Evolutionary conservation across 2,329 filamentous ascomycete species (phyloP), one percentile per base, ranked within the genome.

Genomic region (Clarireedia sp.): DNA sequence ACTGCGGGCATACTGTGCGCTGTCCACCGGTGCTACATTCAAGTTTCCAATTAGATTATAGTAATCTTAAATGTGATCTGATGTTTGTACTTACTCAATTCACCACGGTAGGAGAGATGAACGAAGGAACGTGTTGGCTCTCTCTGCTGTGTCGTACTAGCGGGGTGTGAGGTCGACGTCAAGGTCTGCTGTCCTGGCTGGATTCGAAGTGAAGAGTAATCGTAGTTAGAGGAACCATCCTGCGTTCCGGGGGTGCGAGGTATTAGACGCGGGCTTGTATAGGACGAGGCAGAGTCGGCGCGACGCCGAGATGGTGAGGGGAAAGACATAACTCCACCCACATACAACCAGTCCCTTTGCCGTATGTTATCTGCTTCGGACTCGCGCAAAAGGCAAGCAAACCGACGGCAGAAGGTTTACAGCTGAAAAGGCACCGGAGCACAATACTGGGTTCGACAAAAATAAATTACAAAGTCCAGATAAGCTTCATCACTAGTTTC

Each of bases 121-220:
- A 87, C 82, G 61, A 87, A 89, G 2, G 85, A 89, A 54, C 86
- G 78, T 48, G 86, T 83, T 4, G 86, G 86, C 58, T 87, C 85
- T 68, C 80, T 77, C 66, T 84, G 75, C 57, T 62, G 57, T 40
- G 62, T 61, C 26, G 62, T 56, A 41, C 49, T 57, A 17, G 59
- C 41, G n/a, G 60, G 50, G 46, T 58, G 60, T 12, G 60, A 53
- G 23, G 56, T 48, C 29, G 55, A 56, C 23, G 56, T 48, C 37
- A 53, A 56, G 29, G 36, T 51, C n/a, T 60, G 56, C 12, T 55
- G 36, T 12, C 61, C 57, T 19, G 51, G 50, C 33, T 59, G 56
- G 3, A 55, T 61, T 44, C 64, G 63, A 41, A 62, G 53, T 17
- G 62, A 65, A 33, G 60, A 62, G 58, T 65, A 59, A 46, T 62